These are phyloP conservation scores for Arxiozyma slooffiae DNA, from an alignment of 1,139 yeast species.

Conservation along the genomic window DNA sequence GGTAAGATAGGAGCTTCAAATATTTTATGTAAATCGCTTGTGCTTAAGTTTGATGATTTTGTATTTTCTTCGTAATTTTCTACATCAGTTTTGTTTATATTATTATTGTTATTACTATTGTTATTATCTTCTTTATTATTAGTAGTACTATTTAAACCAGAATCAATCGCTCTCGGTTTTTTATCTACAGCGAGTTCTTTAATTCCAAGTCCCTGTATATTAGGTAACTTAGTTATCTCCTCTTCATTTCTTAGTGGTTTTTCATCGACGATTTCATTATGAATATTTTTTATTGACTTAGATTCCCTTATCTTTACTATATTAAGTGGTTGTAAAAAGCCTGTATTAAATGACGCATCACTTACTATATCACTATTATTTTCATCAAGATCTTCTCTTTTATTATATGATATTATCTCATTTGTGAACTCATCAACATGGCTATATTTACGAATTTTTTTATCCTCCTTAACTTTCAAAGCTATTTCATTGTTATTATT, in stretches of 20 bases:
- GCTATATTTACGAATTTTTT: not conserved
- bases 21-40: slow-evolving; percentile 22
- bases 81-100: not conserved
- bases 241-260: not conserved
- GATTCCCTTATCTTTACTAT: slow-evolving; percentile 22
- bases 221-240: not conserved
- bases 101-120: no score
- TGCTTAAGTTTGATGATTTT: not conserved
- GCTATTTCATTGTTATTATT: slow-evolving; percentile 11
- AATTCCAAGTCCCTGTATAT: not conserved
- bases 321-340: slow-evolving; percentile 22
- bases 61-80: not conserved
- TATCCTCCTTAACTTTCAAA: not conserved
- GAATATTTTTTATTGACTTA: slow-evolving; percentile 6
- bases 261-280: not conserved
- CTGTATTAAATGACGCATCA: slow-evolving; percentile 27
- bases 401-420: slow-evolving; percentile 14
- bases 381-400: slow-evolving; percentile 10
- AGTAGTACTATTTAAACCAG: not conserved
- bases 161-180: not conserved
- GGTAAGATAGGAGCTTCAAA: slow-evolving; percentile 29
- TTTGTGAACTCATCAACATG: slow-evolving; percentile 26
- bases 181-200: not conserved
- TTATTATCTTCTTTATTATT: not conserved
- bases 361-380: slow-evolving; percentile 31